Percentiles rank a stretch among this genome's conserved stretches.
phyloP scores from a whole-genome alignment of 441 rosid genomes.

The Sinapis alba region DNA sequence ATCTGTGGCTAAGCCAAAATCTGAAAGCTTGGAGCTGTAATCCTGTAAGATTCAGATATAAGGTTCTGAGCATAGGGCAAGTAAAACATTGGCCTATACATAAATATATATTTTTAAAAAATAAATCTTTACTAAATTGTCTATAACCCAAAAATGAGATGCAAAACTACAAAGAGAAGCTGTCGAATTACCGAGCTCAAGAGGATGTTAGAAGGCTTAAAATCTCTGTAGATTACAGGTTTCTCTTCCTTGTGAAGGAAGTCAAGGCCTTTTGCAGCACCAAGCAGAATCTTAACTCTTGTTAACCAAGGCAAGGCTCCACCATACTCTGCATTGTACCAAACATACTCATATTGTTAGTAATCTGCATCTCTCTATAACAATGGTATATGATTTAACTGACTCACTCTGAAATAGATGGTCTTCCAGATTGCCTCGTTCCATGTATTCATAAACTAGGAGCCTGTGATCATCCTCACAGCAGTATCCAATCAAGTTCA shows the following conservation, averaged over 20 bases:
- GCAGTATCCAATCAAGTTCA: slow-evolving; percentile 81
- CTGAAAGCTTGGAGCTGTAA: slow-evolving; percentile 77
- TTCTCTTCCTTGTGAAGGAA: slow-evolving; percentile 77
- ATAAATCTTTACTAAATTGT: too few relatives aligned
- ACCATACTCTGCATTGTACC: slow-evolving; percentile 59
- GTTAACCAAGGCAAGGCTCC: slow-evolving; percentile 75
- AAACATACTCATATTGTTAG: slow-evolving; percentile 18
- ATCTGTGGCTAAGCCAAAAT: slow-evolving; percentile 88
- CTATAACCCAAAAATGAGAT: not conserved
- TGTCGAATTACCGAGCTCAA: slow-evolving; percentile 60
- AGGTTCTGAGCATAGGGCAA: not conserved
- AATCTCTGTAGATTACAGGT: slow-evolving; percentile 80
- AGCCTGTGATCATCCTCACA: slow-evolving; percentile 79
- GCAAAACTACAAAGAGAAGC: slow-evolving; percentile 1
- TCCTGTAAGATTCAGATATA: slow-evolving; percentile 50
- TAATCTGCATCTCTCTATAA: slow-evolving; percentile 2
- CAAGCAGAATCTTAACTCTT: slow-evolving; percentile 82
- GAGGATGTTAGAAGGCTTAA: slow-evolving; percentile 79
- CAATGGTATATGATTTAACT: not conserved
- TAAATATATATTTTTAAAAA: too few relatives aligned
- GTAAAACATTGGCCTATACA: too few relatives aligned
- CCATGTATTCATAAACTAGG: slow-evolving; percentile 77
- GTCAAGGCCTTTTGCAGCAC: slow-evolving; percentile 83
- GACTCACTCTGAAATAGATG: slow-evolving; percentile 74
- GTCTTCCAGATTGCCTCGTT: slow-evolving; percentile 82